Evolutionary conservation across 2,329 filamentous ascomycete species (phyloP).

Genomic region (Microsporum ferrugineum): DNA sequence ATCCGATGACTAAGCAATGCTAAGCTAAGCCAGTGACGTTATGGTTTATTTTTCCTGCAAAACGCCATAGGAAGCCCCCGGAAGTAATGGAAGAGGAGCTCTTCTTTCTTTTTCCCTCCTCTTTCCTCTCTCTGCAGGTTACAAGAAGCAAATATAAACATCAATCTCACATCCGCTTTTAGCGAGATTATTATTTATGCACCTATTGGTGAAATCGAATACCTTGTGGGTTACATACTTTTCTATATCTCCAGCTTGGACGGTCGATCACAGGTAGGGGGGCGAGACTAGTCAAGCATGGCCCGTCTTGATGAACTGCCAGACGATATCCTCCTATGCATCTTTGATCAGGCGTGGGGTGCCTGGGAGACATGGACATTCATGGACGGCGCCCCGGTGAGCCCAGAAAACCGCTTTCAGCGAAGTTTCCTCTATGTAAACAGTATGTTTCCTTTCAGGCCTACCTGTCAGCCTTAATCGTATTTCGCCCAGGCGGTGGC

Average conservation of each 20-base stretch:
- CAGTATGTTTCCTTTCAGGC: no score
- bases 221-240: not conserved
- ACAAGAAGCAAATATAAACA: not conserved
- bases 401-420: not conserved
- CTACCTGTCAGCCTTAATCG: no score
- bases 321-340: not conserved
- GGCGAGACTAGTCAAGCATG: not conserved
- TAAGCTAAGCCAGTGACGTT: not conserved
- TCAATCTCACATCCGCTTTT: slow-evolving; percentile 1
- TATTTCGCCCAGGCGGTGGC: not conserved
- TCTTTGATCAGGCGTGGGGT: not conserved
- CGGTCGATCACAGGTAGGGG: not conserved
- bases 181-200: slow-evolving; percentile 1
- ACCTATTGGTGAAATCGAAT: not conserved
- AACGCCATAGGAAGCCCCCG: not conserved
- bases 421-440: not conserved
- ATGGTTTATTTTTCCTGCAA: not conserved
- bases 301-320: not conserved
- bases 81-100: not conserved
- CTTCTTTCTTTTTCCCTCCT: not conserved
- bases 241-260: not conserved
- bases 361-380: not conserved
- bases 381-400: not conserved
- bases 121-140: not conserved
- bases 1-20: not conserved